A percentile compares a stretch with the other conserved stretches of the same genome.
Evolutionary conservation across 345 rosid genomes (phyloP).

Genomic region (Brassica juncea): DNA sequence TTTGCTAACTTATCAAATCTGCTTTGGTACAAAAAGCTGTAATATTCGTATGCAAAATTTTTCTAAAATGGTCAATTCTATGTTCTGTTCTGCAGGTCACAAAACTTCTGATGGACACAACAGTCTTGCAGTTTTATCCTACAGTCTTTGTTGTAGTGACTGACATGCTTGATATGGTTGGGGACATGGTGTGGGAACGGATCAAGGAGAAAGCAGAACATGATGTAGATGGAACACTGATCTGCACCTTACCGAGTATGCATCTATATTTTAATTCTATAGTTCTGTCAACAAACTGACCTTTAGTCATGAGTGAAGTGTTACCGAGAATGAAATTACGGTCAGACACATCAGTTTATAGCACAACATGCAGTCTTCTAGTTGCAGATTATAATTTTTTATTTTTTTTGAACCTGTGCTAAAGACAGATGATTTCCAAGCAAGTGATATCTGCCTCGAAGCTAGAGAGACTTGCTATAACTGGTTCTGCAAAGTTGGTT

Average conservation of each 20-base stretch:
- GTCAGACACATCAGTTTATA: conserved; percentile 7
- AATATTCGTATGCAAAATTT: neutral
- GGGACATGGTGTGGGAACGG: conserved; percentile 93
- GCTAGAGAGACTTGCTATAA: conserved; percentile 93
- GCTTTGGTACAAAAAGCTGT: conserved; percentile 17
- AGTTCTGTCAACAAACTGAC: neutral
- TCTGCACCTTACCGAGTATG: conserved; percentile 63
- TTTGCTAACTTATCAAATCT: conserved; percentile 5
- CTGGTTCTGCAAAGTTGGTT: conserved; percentile 90
- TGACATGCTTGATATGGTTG: conserved; percentile 84
- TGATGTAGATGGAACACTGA: conserved; percentile 58
- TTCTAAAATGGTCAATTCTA: neutral
- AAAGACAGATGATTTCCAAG: conserved; percentile 67
- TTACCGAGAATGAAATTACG: neutral
- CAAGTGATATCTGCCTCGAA: conserved; percentile 59
- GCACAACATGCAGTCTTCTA: conserved; percentile 19
- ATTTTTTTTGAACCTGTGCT: conserved; percentile 23
- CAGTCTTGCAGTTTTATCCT: conserved; percentile 87
- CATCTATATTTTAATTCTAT: conserved; percentile 12
- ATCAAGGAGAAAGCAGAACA: conserved; percentile 78
- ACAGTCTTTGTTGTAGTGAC: conserved; percentile 81
- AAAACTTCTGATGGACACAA: conserved; percentile 88
- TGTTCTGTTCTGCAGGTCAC: conserved; percentile 62
- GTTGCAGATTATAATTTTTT: conserved; percentile 26
- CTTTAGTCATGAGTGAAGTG: neutral